Base-by-base conservation (phyloP, 441 rosid genomes). In the Euphorbia celastroides region DNA sequence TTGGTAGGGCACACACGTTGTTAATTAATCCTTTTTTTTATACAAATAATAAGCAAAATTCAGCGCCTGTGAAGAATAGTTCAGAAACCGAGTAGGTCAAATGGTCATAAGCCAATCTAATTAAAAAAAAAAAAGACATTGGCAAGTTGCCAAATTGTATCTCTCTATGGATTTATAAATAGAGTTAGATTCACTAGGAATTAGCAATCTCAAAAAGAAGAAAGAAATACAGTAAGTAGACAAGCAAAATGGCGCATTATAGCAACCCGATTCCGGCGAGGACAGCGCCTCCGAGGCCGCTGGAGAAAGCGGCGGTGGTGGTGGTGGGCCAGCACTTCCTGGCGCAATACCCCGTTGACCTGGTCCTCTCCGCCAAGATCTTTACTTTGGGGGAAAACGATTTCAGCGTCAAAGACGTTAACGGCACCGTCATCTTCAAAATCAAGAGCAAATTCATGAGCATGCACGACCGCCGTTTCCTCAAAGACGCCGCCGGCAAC, bases 401-500 rank as follows among this genome's bases (percentile, higher is more conserved):
- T 26, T 74, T 69, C 12, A 25, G 22, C 12, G 64, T 76, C n/a
- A 25, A 42, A 0, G 78, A 79, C 12, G 57, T 25, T 20, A 54
- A 72, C 30, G 83, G 79, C 20, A 69, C 44, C 46, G 28, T 27
- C 19, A 36, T 79, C 28, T 77, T 82, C 74, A 67, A 58, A 61
- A 68, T 77, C 57, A 66, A 71, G 42, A 67, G 69, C 14, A 70
- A 72, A n/a, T 17, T 66, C n/a, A 25, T 69, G 32, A 67, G 72
- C 77, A 10, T 74, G 11, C 78, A 60, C 51, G 72, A 69, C 26
- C 78, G 64, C 22, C 80, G 78, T 12, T 27, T n/a, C 25, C 32
- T 82, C 48, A 34, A 69, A n/a, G 75, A 66, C n/a, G 65, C 69
- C 11, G n/a, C 23, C 16, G 67, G 57, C 0, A 48, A 66, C 57